These are phyloP conservation scores for Penicillium sp. DNA, from an alignment of 2,329 filamentous ascomycete species.

Conservation along the genomic window DNA sequence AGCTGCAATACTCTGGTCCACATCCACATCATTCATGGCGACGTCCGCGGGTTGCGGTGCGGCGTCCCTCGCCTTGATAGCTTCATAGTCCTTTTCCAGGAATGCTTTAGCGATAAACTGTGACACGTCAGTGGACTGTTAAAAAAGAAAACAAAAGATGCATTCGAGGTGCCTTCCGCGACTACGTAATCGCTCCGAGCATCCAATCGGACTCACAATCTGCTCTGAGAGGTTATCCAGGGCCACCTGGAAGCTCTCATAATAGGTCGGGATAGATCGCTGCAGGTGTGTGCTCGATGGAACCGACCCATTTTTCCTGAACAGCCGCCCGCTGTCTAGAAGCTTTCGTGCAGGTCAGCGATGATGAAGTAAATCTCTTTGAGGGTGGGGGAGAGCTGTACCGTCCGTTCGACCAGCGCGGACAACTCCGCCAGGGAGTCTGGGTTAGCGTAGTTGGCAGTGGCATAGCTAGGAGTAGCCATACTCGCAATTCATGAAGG, in stretches of 20 bases:
- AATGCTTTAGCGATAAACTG: slow-evolving; percentile 50
- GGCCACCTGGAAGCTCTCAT: slow-evolving; percentile 45
- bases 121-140: slow-evolving; percentile 10
- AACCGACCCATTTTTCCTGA: slow-evolving; percentile 41
- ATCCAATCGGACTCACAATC: slow-evolving; percentile 39
- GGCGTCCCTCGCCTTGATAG: slow-evolving; percentile 37
- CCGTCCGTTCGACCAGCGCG: slow-evolving; percentile 43
- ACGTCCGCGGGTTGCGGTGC: slow-evolving; percentile 34
- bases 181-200: background rate
- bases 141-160: slow-evolving; percentile 4
- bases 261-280: slow-evolving; percentile 41
- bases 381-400: slow-evolving; percentile 19
- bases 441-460: slow-evolving; percentile 31
- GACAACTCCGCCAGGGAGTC: slow-evolving; percentile 43
- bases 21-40: slow-evolving; percentile 34
- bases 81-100: slow-evolving; percentile 47
- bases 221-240: slow-evolving; percentile 47
- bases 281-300: slow-evolving; percentile 41
- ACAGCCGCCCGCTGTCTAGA: slow-evolving; percentile 47
- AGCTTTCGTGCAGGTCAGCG: slow-evolving; percentile 33
- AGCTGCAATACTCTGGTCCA: slow-evolving; percentile 18
- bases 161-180: background rate
- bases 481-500: too few species aligned
- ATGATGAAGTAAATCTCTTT: background rate
- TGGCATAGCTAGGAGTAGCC: too few species aligned